These are phyloP conservation scores for Xylariales sp. DNA, from an alignment of 2,329 filamentous ascomycete species.

Conservation along the genomic window DNA sequence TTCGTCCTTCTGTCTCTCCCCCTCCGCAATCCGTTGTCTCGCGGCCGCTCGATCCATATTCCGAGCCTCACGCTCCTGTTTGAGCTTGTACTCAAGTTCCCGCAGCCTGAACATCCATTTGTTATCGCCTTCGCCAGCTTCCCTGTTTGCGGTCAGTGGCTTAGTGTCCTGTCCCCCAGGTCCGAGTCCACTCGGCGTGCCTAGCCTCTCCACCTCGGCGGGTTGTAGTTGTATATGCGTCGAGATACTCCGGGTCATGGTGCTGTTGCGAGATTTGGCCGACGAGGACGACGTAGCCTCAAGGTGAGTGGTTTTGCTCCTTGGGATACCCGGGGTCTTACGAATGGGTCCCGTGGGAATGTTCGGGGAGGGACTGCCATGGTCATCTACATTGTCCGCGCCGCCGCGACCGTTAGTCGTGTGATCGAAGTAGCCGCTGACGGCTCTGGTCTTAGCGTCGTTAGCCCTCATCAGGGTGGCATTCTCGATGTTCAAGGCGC, in stretches of 20 bases:
- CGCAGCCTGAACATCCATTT: constrained; percentile 81
- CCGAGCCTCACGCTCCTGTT: constrained; percentile 82
- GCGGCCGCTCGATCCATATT: constrained; percentile 81
- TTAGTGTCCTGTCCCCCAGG: constrained; percentile 1
- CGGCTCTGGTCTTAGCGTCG: constrained; percentile 48
- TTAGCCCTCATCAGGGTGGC: constrained; percentile 63
- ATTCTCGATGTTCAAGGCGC: constrained; percentile 60
- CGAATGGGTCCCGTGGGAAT: constrained; percentile 47
- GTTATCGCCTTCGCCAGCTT: constrained; percentile 48
- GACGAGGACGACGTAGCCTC: constrained; percentile 20
- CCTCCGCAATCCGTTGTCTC: constrained; percentile 54
- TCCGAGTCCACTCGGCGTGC: neutral
- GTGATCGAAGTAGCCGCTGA: constrained; percentile 20
- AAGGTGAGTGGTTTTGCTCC: constrained; percentile 33
- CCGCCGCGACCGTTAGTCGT: constrained; percentile 34
- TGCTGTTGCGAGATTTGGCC: constrained; percentile 18
- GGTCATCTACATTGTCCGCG: constrained; percentile 28
- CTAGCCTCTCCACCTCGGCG: neutral
- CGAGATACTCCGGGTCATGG: constrained; percentile 23
- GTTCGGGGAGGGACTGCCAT: constrained; percentile 48
- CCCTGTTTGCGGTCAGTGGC: constrained; percentile 15
- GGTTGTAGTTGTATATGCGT: constrained; percentile 7
- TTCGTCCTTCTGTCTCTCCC: constrained; percentile 27
- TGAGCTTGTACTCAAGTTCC: constrained; percentile 83
- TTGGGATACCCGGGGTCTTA: constrained; percentile 17